These are phyloP conservation scores for Pseudogymnoascus sp. DNA, from an alignment of 2,329 filamentous ascomycete genomes.

Conservation along the genomic window DNA sequence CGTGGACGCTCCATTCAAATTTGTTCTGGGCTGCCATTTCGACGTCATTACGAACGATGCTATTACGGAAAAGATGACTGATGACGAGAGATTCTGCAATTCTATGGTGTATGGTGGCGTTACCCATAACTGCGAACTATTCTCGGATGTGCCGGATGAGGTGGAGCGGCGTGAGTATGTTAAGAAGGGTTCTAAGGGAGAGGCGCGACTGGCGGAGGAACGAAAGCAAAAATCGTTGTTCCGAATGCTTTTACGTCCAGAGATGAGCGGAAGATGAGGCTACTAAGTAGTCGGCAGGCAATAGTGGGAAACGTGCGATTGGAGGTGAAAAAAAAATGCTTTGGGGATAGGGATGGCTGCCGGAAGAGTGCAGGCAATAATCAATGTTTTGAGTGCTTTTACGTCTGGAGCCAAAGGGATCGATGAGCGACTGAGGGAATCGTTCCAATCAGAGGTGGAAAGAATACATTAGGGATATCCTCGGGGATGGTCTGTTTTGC, in stretches of 20 bases:
- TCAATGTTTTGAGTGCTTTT: background rate
- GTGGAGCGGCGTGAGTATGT: background rate
- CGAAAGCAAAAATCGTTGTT: background rate
- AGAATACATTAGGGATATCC: background rate
- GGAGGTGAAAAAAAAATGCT: background rate
- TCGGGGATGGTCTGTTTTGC: too few relatives aligned
- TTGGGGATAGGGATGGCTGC: background rate
- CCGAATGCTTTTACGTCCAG: constrained; percentile 1
- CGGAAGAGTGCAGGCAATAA: background rate
- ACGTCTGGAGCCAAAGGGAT: background rate
- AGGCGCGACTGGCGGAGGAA: background rate
- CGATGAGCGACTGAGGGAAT: background rate
- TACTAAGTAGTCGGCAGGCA: background rate
- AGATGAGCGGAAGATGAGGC: background rate
- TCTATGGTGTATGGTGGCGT: constrained; percentile 1
- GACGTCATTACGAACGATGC: background rate
- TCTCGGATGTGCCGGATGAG: background rate
- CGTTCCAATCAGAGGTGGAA: background rate
- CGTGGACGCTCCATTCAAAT: background rate
- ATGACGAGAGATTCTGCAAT: background rate
- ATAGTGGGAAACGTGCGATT: background rate
- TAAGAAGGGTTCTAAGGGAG: background rate
- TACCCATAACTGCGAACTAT: background rate
- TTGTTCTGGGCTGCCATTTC: constrained; percentile 2
- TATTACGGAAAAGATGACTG: background rate